Evolutionary conservation across 768 basidiomycete species (phyloP), one percentile per base, ranked within the genome.

Genomic region (Hericium coralloides): DNA sequence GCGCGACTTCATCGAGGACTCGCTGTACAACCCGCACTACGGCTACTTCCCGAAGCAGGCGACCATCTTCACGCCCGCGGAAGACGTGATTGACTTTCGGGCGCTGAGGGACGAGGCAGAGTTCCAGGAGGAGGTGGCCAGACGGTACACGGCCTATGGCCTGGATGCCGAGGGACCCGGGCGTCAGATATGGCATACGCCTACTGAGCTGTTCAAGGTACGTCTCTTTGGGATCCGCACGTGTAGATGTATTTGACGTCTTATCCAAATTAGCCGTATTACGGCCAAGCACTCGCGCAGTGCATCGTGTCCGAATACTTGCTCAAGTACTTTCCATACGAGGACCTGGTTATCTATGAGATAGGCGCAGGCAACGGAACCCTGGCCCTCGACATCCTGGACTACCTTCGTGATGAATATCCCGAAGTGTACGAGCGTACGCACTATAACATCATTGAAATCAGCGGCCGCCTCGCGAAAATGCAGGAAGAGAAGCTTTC

Each of bases 281-380:
- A 95, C 66, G 95, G 93, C 23, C 86, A 85, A 67, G 88, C 94
- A 43, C 83, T 98, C 53, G 92, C 89, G 10, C 84, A 85, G 56
- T 95, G 92, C 66, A 80, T 98, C 36, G 85, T 92, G 20, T 85
- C 89, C 0, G 89, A 95, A 63, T 98, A 99, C 71, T 82, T 97
- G 65, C 80, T 94, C 60, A 93, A 94, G 67, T 89, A 93, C 68
- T 98, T 92, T 70, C 95, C 95, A 0, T 95, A 98, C 67, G 88
- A 97, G 71, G 94, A 97, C 69, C 85, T 98, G 62, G 82, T 90
- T 60, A 85, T 99, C 53, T 98, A 98, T 75, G 97, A 99, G 70
- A 88, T 99, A 64, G 97, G 97, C 38, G 97, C 94, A 2, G 97
- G 97, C 43, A 99, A 99, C 66, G 97, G 97, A 12, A 95, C 95